Evolutionary conservation across 805 yeast genomes (phyloP).

Genomic region (Candida orba): DNA sequence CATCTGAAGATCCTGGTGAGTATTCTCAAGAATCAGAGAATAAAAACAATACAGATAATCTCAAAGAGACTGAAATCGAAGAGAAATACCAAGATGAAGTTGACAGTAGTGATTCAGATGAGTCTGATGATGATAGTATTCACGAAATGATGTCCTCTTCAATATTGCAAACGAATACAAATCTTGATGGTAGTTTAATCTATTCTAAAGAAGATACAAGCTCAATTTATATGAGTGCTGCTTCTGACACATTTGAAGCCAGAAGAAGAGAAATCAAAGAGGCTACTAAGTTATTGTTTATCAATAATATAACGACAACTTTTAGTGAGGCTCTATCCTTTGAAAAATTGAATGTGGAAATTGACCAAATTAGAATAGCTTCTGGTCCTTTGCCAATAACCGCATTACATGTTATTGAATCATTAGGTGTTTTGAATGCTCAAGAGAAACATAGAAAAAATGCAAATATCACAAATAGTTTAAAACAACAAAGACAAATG

Average conservation of each 20-base stretch:
- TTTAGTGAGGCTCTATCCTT: conserved; percentile 41
- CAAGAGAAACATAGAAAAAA: conserved; percentile 6
- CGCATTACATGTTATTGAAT: conserved; percentile 21
- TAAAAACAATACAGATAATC: too few species aligned
- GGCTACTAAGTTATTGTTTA: conserved; percentile 15
- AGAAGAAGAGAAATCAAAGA: conserved; percentile 9
- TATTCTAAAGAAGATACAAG: conserved; percentile 65
- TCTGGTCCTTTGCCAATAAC: conserved; percentile 29
- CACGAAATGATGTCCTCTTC: conserved; percentile 27
- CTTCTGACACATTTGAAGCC: conserved; percentile 40
- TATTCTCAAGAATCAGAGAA: background rate
- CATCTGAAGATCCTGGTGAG: conserved; percentile 26
- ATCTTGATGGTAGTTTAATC: conserved; percentile 46
- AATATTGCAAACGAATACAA: conserved; percentile 14
- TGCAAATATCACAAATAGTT: conserved; percentile 9
- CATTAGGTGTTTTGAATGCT: conserved; percentile 13
- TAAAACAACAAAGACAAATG: background rate
- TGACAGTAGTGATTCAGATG: conserved; percentile 25
- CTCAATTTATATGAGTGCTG: conserved; percentile 78
- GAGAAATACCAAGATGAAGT: conserved; percentile 12
- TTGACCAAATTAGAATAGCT: conserved; percentile 34
- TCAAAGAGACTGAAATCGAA: conserved; percentile 1
- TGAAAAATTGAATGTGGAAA: conserved; percentile 26
- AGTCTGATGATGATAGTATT: conserved; percentile 13
- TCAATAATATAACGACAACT: conserved; percentile 31